Evolutionary conservation across 192 early-diverging fungal species (phyloP).

Genomic region (Coemansia aciculifera): DNA sequence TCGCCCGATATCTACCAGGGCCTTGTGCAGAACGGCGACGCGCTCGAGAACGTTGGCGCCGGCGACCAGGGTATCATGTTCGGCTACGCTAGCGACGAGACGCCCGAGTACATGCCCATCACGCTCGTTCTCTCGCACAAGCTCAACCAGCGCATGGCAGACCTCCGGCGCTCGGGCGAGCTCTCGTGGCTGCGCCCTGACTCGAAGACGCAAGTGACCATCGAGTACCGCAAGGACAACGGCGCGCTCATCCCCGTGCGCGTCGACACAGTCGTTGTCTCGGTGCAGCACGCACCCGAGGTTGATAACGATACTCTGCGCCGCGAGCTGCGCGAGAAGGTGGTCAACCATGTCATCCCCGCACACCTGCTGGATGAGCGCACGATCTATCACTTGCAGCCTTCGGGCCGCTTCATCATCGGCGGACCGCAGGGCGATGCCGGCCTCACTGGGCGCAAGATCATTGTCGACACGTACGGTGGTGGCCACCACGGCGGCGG

Average conservation of each 20-base stretch:
- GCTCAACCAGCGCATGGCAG: slow-evolving; percentile 95
- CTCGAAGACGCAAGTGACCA: slow-evolving; percentile 99
- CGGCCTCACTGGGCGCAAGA: slow-evolving; percentile 98
- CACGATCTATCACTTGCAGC: slow-evolving; percentile 96
- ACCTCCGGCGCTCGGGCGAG: slow-evolving; percentile 88
- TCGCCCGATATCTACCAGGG: slow-evolving; percentile 99
- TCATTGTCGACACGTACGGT: slow-evolving; percentile 83
- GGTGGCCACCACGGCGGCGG: slow-evolving; percentile 97
- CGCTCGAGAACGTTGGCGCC: slow-evolving; percentile 96
- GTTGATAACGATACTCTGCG: slow-evolving; percentile 84
- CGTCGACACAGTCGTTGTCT: slow-evolving; percentile 97
- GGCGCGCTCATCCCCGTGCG: slow-evolving; percentile 93
- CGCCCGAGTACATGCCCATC: slow-evolving; percentile 98
- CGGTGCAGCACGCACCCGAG: slow-evolving; percentile 93
- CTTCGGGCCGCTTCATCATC: slow-evolving; percentile 98
- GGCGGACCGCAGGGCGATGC: slow-evolving; percentile 99
- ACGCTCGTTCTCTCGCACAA: slow-evolving; percentile 94
- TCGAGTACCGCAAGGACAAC: slow-evolving; percentile 95
- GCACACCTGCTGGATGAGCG: slow-evolving; percentile 82
- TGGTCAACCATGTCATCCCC: slow-evolving; percentile 91
- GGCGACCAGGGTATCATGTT: slow-evolving; percentile 98
- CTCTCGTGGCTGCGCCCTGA: slow-evolving; percentile 95
- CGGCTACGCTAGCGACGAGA: slow-evolving; percentile 98
- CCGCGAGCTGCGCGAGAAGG: slow-evolving; percentile 85
- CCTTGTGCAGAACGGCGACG: slow-evolving; percentile 87